Conservation (phyloP, 139 green algal genomes). For the Pleodorina starrii region DNA sequence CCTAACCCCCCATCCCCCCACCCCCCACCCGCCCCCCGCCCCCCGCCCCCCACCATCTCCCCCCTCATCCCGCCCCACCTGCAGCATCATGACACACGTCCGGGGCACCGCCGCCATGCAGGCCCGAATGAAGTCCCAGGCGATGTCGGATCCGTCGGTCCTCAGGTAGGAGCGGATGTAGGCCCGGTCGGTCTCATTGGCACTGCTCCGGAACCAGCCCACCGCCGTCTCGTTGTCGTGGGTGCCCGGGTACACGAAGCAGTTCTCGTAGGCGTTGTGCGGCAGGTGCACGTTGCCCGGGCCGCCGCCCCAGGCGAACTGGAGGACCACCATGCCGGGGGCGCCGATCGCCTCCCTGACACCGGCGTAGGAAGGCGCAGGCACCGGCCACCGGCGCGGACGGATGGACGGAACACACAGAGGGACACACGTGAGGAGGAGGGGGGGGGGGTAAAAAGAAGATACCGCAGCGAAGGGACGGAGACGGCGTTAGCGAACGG, state of each 20-base stretch:
- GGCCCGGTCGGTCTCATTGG: slow-evolving; percentile 66
- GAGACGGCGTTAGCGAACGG: too few relatives aligned
- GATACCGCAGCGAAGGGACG: too few relatives aligned
- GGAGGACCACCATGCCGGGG: slow-evolving; percentile 98
- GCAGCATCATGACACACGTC: slow-evolving; percentile 89
- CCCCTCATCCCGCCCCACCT: slow-evolving; percentile 73
- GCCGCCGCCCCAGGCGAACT: slow-evolving; percentile 97
- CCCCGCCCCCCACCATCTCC: too few relatives aligned
- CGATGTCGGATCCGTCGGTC: slow-evolving; percentile 78
- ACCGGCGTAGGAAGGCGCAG: too few relatives aligned
- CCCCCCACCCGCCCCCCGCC: too few relatives aligned
- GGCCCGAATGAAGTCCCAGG: slow-evolving; percentile 87
- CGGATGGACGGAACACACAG: too few relatives aligned
- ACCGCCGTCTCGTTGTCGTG: slow-evolving; percentile 98
- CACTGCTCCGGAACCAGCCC: slow-evolving; percentile 46
- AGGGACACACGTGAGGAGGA: too few relatives aligned
- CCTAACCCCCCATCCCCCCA: too few relatives aligned
- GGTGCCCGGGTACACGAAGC: slow-evolving; percentile 92
- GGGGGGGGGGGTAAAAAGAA: too few relatives aligned
- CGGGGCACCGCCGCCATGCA: slow-evolving; percentile 79
- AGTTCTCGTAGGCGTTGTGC: slow-evolving; percentile 98
- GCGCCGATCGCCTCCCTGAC: slow-evolving; percentile 85
- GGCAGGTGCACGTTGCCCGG: slow-evolving; percentile 94
- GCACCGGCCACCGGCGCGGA: too few relatives aligned
- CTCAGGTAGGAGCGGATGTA: slow-evolving; percentile 84